A percentile compares a stretch with the other conserved stretches of the same genome.
These are phyloP conservation scores for Cryptococcus deneoformans DNA, from an alignment of 1,284 basidiomycete genomes.

Conservation along the genomic window DNA sequence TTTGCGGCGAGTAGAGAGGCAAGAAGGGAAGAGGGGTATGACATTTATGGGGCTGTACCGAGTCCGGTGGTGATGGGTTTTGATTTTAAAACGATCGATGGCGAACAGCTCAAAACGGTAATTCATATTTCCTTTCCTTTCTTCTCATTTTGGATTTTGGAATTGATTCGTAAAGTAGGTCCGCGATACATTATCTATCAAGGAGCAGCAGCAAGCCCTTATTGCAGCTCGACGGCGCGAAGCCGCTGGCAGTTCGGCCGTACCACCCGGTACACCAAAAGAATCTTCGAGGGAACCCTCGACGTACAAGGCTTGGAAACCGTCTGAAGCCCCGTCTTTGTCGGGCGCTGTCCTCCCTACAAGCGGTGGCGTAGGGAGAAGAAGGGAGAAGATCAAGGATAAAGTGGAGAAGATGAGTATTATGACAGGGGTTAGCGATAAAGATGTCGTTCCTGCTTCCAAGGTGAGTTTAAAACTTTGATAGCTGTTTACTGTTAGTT, in stretches of 20 bases:
- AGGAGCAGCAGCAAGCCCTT: slow-evolving; percentile 46
- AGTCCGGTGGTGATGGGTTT: slow-evolving; percentile 48
- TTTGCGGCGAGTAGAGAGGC: slow-evolving; percentile 39
- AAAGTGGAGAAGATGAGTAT: slow-evolving; percentile 46
- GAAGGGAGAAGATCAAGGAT: slow-evolving; percentile 42
- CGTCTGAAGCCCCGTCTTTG: too few relatives aligned
- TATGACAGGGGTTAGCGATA: slow-evolving; percentile 28
- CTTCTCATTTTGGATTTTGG: background rate
- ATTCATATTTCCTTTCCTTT: slow-evolving; percentile 7
- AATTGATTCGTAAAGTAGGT: slow-evolving; percentile 21
- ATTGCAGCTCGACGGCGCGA: slow-evolving; percentile 42
- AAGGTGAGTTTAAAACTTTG: slow-evolving; percentile 30
- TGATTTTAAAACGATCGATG: slow-evolving; percentile 44
- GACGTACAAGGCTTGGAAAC: too few relatives aligned
- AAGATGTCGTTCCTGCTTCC: slow-evolving; percentile 37
- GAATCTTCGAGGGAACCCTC: too few relatives aligned
- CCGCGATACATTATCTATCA: slow-evolving; percentile 45
- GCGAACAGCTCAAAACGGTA: slow-evolving; percentile 45
- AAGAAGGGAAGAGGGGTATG: slow-evolving; percentile 15
- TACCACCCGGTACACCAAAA: background rate
- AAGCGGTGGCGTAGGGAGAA: background rate
- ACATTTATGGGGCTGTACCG: slow-evolving; percentile 20
- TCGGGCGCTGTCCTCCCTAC: too few relatives aligned
- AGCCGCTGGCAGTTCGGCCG: slow-evolving; percentile 1
- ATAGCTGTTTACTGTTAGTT: background rate